Evolutionary conservation across 2,329 filamentous ascomycete genomes (phyloP).

Genomic region (Colletotrichum horii): DNA sequence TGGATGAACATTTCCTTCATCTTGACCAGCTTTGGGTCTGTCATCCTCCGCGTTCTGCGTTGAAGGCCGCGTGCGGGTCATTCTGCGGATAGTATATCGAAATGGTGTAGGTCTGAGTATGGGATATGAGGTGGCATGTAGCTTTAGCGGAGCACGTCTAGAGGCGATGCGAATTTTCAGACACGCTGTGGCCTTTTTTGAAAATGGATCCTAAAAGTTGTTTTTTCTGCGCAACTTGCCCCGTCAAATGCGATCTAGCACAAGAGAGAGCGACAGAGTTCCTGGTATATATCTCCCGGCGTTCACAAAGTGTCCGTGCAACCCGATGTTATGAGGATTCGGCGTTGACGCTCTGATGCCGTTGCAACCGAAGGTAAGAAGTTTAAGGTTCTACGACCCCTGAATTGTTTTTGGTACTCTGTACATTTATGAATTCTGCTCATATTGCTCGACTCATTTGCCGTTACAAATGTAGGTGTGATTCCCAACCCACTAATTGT

Average conservation of each 20-base stretch:
- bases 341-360: neutral
- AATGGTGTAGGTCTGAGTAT: too few relatives aligned
- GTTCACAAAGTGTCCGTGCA: neutral
- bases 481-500: neutral
- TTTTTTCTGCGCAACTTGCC: neutral
- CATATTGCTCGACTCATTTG: neutral
- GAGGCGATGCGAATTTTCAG: too few relatives aligned
- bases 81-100: neutral
- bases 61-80: neutral
- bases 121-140: too few relatives aligned
- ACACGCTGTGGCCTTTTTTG: too few relatives aligned
- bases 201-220: too few relatives aligned
- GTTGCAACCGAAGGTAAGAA: neutral
- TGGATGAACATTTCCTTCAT: neutral
- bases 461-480: neutral
- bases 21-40: neutral
- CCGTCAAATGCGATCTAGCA: too few relatives aligned
- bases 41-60: neutral
- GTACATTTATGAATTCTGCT: neutral
- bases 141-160: too few relatives aligned
- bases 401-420: neutral
- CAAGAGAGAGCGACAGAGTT: neutral
- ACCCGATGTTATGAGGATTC: neutral
- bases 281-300: neutral
- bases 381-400: neutral